Evolutionary conservation across 805 yeast species (phyloP).

Genomic region (Brettanomyces custersianus): DNA sequence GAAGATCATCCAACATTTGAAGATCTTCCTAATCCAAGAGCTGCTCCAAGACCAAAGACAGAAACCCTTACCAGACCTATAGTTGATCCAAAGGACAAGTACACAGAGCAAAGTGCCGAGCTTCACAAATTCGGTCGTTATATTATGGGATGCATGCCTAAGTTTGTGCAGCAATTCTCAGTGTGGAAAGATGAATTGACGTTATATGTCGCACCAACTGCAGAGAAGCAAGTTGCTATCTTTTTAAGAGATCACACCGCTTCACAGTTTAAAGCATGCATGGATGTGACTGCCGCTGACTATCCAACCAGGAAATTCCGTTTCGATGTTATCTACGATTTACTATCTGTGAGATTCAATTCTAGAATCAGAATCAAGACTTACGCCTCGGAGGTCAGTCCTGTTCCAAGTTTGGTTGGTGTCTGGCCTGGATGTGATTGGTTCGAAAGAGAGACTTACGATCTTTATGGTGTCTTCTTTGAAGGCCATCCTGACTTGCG

Average conservation of each 20-base stretch:
- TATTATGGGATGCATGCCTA: constrained; percentile 70
- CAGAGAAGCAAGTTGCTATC: constrained; percentile 58
- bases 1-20: constrained; percentile 10
- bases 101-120: constrained; percentile 56
- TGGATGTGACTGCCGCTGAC: constrained; percentile 83
- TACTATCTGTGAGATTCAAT: constrained; percentile 73
- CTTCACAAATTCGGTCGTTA: constrained; percentile 77
- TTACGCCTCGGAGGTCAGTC: constrained; percentile 71
- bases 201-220: constrained; percentile 66
- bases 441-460: constrained; percentile 87
- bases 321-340: constrained; percentile 80
- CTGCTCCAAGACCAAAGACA: constrained; percentile 25
- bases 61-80: constrained; percentile 36
- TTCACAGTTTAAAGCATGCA: constrained; percentile 66
- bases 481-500: constrained; percentile 87
- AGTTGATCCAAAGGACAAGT: constrained; percentile 72
- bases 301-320: constrained; percentile 77
- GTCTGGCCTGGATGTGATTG: constrained; percentile 77
- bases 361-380: constrained; percentile 85
- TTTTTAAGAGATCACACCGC: constrained; percentile 74
- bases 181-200: constrained; percentile 90
- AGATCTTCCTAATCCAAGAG: constrained; percentile 25
- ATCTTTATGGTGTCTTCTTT: constrained; percentile 78
- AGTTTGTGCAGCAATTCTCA: constrained; percentile 70
- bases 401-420: constrained; percentile 73